Base-by-base conservation (phyloP, 345 rosid species). In the Bruguiera sexangula region DNA sequence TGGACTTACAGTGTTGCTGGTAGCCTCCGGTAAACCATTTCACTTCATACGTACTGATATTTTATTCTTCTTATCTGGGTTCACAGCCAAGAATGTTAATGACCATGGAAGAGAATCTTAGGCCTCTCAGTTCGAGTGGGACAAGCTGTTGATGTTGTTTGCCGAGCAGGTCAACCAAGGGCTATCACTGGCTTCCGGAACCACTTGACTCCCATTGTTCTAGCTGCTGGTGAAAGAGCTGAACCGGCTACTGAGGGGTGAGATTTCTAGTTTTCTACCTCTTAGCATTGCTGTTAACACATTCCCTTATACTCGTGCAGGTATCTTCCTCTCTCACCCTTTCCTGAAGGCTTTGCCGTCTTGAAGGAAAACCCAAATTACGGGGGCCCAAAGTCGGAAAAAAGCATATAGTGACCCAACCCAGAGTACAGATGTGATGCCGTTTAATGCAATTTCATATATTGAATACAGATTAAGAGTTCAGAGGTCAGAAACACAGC, bases 331-430 rank as follows among this genome's bases (percentile, higher is more conserved):
- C 86, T 92, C 58, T 85, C 98, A 0, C 96, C 96, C 6, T 87
- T 95, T 63, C 87, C 92, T 32, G 99, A 95, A 84, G 99, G 97
- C 3, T 87, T 86, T 81, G 87, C 91, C 67, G 91, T 94, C 60
- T 73, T 94, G 79, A 91, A 78, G 66, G 91, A 88, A 76, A 91
- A 94, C 63, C 96, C 96, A 1, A 88, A 91, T 4, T 94, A 88
- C 68, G 77, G 75, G 65, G 96, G 69, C 22, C 50, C 50, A 43
- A 39, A 43, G 50, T 43, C 16, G 1, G 9, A 1, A 34, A 34
- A 34, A 34, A 7, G 37, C 37, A 0, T 7, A 7, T 6, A 8
- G 37, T 1, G 37, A 8, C 37, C 37, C 9, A 7, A 34, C 37
- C 37, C 37, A 34, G 37, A 34, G 37, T 7, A 34, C 37, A 34